phyloP scores from a whole-genome alignment of 805 yeast genomes.

The Pichia cephalocereana region DNA sequence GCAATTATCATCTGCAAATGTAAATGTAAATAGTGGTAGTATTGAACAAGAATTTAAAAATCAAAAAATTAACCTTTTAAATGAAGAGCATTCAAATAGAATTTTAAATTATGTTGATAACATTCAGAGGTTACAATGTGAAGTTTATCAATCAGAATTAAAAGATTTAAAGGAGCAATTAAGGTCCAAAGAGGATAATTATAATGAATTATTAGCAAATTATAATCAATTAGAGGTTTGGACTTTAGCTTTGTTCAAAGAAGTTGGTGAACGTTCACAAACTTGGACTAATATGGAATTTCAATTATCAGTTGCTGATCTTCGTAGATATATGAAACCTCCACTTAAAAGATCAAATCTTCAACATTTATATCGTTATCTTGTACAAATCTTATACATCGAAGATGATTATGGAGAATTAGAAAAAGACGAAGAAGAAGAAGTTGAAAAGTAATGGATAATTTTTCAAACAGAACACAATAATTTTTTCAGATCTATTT shows the following conservation, averaged over 20 bases:
- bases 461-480: neutral
- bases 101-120: neutral
- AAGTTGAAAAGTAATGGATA: neutral
- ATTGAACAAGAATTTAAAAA: neutral
- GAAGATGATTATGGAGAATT: neutral
- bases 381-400: constrained; percentile 2
- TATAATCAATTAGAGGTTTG: constrained; percentile 3
- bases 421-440: too few relatives aligned
- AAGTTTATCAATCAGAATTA: neutral
- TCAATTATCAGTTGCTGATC: neutral
- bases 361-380: constrained; percentile 2
- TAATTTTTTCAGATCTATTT: too few relatives aligned
- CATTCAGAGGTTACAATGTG: constrained; percentile 1
- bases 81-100: too few relatives aligned
- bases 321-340: neutral
- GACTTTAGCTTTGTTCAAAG: constrained; percentile 5
- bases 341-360: constrained; percentile 3
- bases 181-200: neutral
- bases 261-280: constrained; percentile 3
- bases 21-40: too few relatives aligned
- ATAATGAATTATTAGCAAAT: neutral
- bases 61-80: too few relatives aligned
- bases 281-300: constrained; percentile 1
- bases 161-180: neutral
- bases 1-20: too few relatives aligned